Conservation (phyloP, 768 basidiomycete genomes). For the Trametes meyenii region DNA sequence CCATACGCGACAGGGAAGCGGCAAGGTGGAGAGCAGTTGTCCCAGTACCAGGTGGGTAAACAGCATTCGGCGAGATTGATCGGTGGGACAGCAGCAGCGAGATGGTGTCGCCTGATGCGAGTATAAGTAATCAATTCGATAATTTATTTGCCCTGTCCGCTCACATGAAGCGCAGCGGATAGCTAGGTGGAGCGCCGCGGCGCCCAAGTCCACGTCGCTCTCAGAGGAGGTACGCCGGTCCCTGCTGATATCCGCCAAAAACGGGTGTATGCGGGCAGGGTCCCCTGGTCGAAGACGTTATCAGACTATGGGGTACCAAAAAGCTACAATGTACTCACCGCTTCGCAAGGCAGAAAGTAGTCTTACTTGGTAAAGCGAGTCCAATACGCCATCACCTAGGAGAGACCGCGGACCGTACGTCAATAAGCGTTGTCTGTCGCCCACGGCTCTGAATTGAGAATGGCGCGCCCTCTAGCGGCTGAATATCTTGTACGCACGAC, state of each 20-base stretch:
- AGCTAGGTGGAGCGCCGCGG: constrained; percentile 79
- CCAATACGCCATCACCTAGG: constrained; percentile 20
- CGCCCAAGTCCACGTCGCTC: constrained; percentile 61
- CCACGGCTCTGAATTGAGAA: not conserved
- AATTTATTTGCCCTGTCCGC: constrained; percentile 28
- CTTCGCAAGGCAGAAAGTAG: constrained; percentile 45
- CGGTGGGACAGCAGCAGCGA: constrained; percentile 69
- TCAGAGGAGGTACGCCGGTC: constrained; percentile 56
- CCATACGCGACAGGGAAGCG: constrained; percentile 70
- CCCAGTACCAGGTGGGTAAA: constrained; percentile 73
- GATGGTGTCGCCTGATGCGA: constrained; percentile 60
- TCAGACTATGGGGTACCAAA: not conserved
- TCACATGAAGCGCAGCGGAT: constrained; percentile 78
- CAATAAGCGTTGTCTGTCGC: not conserved
- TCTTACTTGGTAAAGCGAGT: constrained; percentile 45
- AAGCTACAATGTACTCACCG: constrained; percentile 29
- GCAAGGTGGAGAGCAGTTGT: constrained; percentile 75
- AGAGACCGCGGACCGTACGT: not conserved
- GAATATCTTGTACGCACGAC: too few relatives aligned
- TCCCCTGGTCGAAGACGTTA: constrained; percentile 51
- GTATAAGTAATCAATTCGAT: constrained; percentile 1
- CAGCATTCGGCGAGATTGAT: constrained; percentile 77
- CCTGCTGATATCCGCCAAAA: constrained; percentile 74
- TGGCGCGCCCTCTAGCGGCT: too few relatives aligned
- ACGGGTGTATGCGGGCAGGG: constrained; percentile 77